Conservation (phyloP, 2,329 filamentous ascomycete species). For the Diaporthe vaccinii region DNA sequence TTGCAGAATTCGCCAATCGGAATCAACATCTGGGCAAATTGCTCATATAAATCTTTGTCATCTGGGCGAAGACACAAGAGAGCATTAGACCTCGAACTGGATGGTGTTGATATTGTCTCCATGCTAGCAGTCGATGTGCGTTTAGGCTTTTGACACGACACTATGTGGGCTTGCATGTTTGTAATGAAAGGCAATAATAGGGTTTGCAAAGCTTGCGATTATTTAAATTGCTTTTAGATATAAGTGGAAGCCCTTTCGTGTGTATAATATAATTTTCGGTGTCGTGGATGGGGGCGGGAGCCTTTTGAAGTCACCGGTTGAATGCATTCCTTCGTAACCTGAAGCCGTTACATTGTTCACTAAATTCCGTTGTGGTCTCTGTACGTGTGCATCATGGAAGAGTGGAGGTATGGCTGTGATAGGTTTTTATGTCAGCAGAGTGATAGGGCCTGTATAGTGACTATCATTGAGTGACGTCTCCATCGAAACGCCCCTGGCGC, state of each 20-base stretch:
- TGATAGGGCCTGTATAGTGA: background rate
- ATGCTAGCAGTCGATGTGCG: background rate
- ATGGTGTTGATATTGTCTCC: background rate
- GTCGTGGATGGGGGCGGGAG: background rate
- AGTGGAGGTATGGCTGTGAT: background rate
- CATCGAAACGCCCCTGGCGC: no score
- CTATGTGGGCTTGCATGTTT: background rate
- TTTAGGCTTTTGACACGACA: background rate
- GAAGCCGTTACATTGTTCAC: background rate
- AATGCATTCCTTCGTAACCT: background rate
- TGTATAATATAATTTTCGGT: background rate
- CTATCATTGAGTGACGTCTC: no score
- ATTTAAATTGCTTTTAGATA: no score
- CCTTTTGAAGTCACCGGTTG: background rate
- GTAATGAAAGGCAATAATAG: background rate
- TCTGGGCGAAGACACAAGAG: conserved; percentile 2
- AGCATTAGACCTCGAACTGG: background rate
- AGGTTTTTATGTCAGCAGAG: background rate
- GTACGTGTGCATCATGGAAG: background rate
- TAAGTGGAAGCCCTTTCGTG: no score
- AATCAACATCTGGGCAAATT: background rate
- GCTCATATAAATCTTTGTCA: background rate
- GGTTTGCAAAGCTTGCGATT: no score
- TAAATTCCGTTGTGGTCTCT: background rate
- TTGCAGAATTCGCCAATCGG: background rate